Base-by-base conservation (phyloP, 768 basidiomycete genomes). In the Tubosaeta sp. region DNA sequence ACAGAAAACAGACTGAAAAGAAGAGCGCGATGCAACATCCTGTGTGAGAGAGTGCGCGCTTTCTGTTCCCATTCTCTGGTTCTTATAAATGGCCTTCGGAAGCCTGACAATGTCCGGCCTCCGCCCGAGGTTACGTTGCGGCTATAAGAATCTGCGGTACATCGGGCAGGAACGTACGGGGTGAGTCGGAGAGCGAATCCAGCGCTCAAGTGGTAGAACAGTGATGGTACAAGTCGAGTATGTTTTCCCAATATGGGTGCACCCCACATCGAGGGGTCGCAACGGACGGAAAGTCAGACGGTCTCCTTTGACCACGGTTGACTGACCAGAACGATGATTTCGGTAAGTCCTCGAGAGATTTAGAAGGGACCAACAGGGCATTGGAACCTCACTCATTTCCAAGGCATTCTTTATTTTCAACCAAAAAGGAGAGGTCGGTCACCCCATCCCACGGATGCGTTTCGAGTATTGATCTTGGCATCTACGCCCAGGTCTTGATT, bases 331-430 rank as follows among this genome's bases (percentile, higher is more conserved):
- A 54, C 63, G 13, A 78, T 78, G 76, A 78, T 78, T 54, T 78
- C 76, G 46, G 76, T 78, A 55, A 66, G 76, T 56, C 44, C 16
- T 21, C 21, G 27, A 43, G 25, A 43, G n/a, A 18, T n/a, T 29
- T 29, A 29, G 27, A 31, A 42, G 11, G 21, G 39, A 34, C n/a
- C 44, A 25, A 32, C 35, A 51, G 12, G 30, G 25, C 12, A 36
- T 31, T 13, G 31, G 14, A 48, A 40, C 46, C 54, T 48, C 19
- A 55, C 43, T 14, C 31, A 12, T 21, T 54, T n/a, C 41, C 45
- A 58, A 97, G 94, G 94, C 90, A 43, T 97, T 97, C 82, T 97
- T 98, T 71, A 92, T 97, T 52, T 96, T 97, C 79, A 99, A 97
- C 67, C 93, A 94, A 71, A 97, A 98, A 71, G 96, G 96, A 70